Evolutionary conservation across 2,329 filamentous ascomycete genomes (phyloP), one percentile per base, ranked within the genome.

Genomic region (Cryphonectria nitschkei): DNA sequence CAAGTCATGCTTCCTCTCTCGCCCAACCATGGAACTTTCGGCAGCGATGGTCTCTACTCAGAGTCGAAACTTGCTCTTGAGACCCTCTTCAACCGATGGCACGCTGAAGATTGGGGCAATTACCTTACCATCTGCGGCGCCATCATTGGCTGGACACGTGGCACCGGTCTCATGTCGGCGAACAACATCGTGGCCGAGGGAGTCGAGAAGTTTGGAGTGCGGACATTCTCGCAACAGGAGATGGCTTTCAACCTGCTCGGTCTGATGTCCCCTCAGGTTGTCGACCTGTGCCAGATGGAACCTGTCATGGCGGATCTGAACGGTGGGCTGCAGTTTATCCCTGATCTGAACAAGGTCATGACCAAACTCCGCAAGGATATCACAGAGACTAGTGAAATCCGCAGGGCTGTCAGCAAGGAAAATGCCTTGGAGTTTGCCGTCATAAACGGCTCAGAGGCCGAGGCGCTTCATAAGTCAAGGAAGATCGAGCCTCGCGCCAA

Each of bases 241-340:
- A 99, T 99, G 96, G 96, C 96, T 22, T 99, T 99, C 87, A 99
- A 99, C 83, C 84, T 99, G 75, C 89, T 99, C 61, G 95, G 96
- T 76, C 89, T 99, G 68, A 97, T 99, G 96, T 93, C 95, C 1
- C 95, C 96, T 52, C 88, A 91, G 39, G 93, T 99, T 77, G 95
- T 97, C 76, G 94, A 99, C 79, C 89, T 99, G 60, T 99, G 96
- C 87, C 96, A 99, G 84, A 86, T 89, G 61, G 94, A 98, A 84
- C 97, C 96, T 14, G 94, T 99, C 72, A 98, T 96, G 82, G 96
- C 96, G 74, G 96, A 99, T 82, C 87, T 99, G 67, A 99, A 99
- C 83, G 96, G 97, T 79, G 97, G 96, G 76, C 89, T 99, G 69
- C 96, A 99, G 82, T 98, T 98, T 86, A 93, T 99, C 76, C 94